Conservation (phyloP, 78 protist genomes). For the Pelomyxa schiedti region DNA sequence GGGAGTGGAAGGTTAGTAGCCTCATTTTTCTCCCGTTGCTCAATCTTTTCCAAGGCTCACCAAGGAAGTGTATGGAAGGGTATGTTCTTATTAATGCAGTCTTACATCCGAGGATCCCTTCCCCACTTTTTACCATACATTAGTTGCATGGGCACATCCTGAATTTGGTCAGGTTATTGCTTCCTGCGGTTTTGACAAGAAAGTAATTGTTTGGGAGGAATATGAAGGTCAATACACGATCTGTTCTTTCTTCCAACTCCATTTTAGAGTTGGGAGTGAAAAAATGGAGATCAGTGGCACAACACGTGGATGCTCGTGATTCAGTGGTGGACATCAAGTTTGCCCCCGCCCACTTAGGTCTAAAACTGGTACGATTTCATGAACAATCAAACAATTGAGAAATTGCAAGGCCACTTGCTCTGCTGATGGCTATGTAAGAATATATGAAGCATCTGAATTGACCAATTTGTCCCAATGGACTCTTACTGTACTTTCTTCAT, state of each 20-base stretch:
- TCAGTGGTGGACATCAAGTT: slow-evolving; percentile 27
- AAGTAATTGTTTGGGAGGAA: slow-evolving; percentile 78
- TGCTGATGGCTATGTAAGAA: slow-evolving; percentile 61
- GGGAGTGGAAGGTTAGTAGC: too few relatives aligned
- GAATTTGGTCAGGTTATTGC: slow-evolving; percentile 80
- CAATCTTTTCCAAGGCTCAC: slow-evolving; percentile 66
- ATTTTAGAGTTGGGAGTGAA: too few relatives aligned
- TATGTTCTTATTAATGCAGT: too few relatives aligned
- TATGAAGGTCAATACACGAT: slow-evolving; percentile 7
- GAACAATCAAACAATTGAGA: background rate
- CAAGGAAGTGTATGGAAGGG: slow-evolving; percentile 62
- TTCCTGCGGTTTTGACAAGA: slow-evolving; percentile 72
- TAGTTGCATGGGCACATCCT: slow-evolving; percentile 86
- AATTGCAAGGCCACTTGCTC: slow-evolving; percentile 61
- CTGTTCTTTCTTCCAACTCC: too few relatives aligned
- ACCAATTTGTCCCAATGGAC: slow-evolving; percentile 70
- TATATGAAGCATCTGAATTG: slow-evolving; percentile 83
- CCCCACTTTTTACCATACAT: too few relatives aligned
- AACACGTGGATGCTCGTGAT: slow-evolving; percentile 22
- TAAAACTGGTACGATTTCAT: slow-evolving; percentile 8
- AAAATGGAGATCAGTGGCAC: too few relatives aligned
- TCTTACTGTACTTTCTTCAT: slow-evolving; percentile 3
- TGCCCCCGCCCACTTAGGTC: slow-evolving; percentile 42
- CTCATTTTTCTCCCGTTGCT: background rate
- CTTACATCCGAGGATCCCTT: too few relatives aligned